phyloP scores from a whole-genome alignment of 345 rosid genomes.

The Linum trigynum region DNA sequence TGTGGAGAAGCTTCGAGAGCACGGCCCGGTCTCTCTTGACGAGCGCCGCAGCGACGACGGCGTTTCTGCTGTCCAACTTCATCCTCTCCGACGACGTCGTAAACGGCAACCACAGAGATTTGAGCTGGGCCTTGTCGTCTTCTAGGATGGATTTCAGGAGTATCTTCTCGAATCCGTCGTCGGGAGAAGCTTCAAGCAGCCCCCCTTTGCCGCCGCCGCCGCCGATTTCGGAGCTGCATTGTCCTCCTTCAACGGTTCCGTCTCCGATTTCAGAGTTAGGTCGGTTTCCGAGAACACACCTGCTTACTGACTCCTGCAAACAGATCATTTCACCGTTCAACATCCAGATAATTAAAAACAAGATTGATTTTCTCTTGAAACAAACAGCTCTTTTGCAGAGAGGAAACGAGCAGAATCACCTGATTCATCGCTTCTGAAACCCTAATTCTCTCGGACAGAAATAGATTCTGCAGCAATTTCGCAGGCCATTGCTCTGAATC shows the following conservation, averaged over 20 bases:
- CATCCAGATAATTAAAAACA: no score
- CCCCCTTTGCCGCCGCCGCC: background rate
- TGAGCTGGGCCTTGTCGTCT: conserved; percentile 39
- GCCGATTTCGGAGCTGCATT: background rate
- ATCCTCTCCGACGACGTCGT: background rate
- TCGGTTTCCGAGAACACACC: no score
- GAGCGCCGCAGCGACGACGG: background rate
- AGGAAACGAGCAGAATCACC: no score
- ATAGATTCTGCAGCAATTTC: no score
- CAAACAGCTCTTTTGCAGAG: no score
- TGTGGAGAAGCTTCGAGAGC: conserved; percentile 34
- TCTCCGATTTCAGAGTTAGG: background rate
- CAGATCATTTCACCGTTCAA: no score
- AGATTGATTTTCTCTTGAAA: no score
- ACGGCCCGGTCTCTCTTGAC: conserved; percentile 18
- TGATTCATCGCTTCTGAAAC: no score
- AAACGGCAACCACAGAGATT: conserved; percentile 14
- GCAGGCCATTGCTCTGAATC: no score
- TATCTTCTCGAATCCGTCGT: conserved; percentile 7
- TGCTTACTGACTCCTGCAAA: no score
- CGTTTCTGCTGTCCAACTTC: no score
- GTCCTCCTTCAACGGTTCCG: background rate
- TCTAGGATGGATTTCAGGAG: conserved; percentile 28
- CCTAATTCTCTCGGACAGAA: no score
- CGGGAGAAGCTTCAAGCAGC: background rate